Evolutionary conservation across 805 yeast genomes (phyloP), one percentile per base, ranked within the genome.

Genomic region (Naumovozyma castellii): DNA sequence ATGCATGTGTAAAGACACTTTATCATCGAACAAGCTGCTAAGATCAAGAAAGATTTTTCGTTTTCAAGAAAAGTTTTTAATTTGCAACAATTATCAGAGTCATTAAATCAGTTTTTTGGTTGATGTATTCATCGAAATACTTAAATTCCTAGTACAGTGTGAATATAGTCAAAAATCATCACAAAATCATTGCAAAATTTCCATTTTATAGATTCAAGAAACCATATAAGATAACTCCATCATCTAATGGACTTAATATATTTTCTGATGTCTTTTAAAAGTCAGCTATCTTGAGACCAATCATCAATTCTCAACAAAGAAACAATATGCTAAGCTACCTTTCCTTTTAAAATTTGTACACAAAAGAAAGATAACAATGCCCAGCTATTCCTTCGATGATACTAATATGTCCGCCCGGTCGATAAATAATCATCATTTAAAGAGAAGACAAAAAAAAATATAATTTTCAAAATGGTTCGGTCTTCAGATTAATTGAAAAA

Each of bases 331-430:
- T 40, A 44, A 22, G 38, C 54, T 48, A 49, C 51, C 52, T 41
- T 39, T 50, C 55, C 52, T 56, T 46, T 50, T 51, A 50, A 59
- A 58, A 44, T 57, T 57, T 62, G 65, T 60, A 62, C 65, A 62
- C 65, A 52, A 55, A 52, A 54, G 53, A 44, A 48, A 50, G 48
- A 35, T 46, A 44, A 44, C 45, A 37, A 38, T 48, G 46, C 42
- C 41, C 39, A 43, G 45, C 56, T 47, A 46, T 56, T 47, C 43
- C 44, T 44, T 47, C 41, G 19, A 35, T 49, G 51, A 59, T 60
- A 60, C 65, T 59, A 53, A 43, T 61, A 66, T 66, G 71, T 66
- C 70, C 71, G 71, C 71, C 71, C 71, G 71, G 71, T 66, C 71
- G 64, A 62, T 58, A 56, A 53, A 47, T 40, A 50, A 57, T 61